Conservation (phyloP, 2,329 filamentous ascomycete species). For the Curvularia spicifera region DNA sequence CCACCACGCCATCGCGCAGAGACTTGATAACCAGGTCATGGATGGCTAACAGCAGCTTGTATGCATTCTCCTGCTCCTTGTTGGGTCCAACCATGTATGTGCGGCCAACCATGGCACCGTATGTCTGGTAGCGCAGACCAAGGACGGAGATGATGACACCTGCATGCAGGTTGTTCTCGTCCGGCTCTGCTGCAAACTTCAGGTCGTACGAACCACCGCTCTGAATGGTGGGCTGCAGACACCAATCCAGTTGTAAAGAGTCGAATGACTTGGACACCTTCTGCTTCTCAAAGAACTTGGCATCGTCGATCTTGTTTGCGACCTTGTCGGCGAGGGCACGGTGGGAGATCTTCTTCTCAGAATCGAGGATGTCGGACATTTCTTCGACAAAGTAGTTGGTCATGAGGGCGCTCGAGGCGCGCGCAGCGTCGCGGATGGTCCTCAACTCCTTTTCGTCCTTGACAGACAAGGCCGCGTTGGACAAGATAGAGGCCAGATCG, state of each 20-base stretch:
- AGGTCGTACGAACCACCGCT: constrained; percentile 96
- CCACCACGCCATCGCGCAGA: constrained; percentile 81
- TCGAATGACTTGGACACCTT: constrained; percentile 91
- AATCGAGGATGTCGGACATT: constrained; percentile 94
- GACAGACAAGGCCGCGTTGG: constrained; percentile 81
- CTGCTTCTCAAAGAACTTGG: constrained; percentile 87
- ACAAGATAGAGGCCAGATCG: constrained; percentile 83
- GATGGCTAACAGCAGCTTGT: constrained; percentile 83
- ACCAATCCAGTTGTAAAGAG: constrained; percentile 89
- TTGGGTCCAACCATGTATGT: constrained; percentile 98
- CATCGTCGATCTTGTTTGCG: constrained; percentile 87
- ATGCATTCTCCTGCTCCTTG: constrained; percentile 92
- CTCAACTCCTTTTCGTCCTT: constrained; percentile 96
- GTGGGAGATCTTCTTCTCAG: constrained; percentile 97
- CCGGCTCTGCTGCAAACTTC: constrained; percentile 77
- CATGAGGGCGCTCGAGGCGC: constrained; percentile 93
- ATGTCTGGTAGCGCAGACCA: constrained; percentile 93
- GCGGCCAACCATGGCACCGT: constrained; percentile 88
- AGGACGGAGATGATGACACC: constrained; percentile 93
- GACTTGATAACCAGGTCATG: constrained; percentile 92
- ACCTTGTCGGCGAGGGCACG: constrained; percentile 85
- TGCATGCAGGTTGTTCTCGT: constrained; percentile 81
- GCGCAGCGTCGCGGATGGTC: constrained; percentile 90
- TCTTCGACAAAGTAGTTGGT: constrained; percentile 97
- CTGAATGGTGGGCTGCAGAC: constrained; percentile 86